Percentiles rank a stretch among this genome's conserved stretches.
phyloP scores from a whole-genome alignment of 495 filamentous ascomycete species.

The Podospora pseudoanserina region DNA sequence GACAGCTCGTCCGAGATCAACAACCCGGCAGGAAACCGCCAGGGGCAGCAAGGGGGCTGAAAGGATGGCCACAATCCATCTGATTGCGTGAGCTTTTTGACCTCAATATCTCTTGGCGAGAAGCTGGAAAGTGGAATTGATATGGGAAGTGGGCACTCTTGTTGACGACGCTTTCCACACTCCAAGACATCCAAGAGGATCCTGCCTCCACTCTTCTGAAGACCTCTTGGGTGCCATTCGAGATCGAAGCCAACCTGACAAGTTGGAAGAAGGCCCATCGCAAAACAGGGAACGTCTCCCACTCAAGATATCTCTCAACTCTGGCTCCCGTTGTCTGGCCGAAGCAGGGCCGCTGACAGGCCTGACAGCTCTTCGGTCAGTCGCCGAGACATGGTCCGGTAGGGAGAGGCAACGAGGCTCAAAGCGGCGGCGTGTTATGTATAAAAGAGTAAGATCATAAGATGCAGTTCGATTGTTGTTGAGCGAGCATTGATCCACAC shows the following conservation, averaged over 20 bases:
- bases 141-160: neutral
- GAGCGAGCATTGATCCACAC: neutral
- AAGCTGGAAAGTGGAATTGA: conserved; percentile 2
- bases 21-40: conserved; percentile 5
- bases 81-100: neutral
- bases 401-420: neutral
- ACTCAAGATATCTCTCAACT: neutral
- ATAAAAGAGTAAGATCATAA: neutral
- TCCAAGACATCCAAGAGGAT: neutral
- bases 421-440: neutral
- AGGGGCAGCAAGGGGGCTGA: conserved; percentile 5
- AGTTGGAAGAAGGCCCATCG: neutral
- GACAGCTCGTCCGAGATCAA: conserved; percentile 8
- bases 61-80: neutral
- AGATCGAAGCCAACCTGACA: neutral
- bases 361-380: neutral
- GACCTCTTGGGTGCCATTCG: neutral
- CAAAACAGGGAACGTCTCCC: neutral
- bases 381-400: neutral
- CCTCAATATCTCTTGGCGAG: conserved; percentile 9
- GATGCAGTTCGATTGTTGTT: neutral
- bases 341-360: neutral
- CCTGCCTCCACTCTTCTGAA: neutral
- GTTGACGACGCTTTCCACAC: neutral
- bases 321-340: neutral